Evolutionary conservation across 2,329 filamentous ascomycete genomes (phyloP), one percentile per base, ranked within the genome.

Genomic region (Pseudocercospora macadamiae): DNA sequence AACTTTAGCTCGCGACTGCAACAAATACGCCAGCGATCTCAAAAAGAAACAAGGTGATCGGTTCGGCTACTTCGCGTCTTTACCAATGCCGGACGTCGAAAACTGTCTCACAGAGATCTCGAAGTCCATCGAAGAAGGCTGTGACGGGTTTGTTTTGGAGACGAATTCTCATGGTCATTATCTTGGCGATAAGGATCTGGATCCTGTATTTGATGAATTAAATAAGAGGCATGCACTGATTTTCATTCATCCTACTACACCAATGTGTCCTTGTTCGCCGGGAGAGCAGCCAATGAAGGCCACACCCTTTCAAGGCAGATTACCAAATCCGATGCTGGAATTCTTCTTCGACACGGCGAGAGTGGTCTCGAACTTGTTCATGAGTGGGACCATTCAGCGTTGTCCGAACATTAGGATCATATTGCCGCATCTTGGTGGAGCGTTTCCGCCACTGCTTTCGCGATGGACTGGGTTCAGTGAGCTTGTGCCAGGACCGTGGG

Each of bases 171-270:
- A 82, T 47, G 82, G 82, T 4, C 64, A 76, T 10, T 85, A 85
- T 64, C 68, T 84, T 0, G 83, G 83, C 3, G 77, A 82, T 59
- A 59, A 70, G 0, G 64, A 61, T 1, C 74, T 85, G 25, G 76
- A 79, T 19, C 69, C 73, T 0, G 72, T 85, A 10, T 84, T 82
- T 61, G 73, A 77, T 1, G 78, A 76, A 32, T 67, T 86, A 23
- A 79, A 84, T 54, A 63, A 69, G 2, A 68, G 79, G 1, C 73
- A 78, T 3, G 79, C 79, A 0, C 78, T 75, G 1, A 73, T 84
- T 0, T 85, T 86, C 66, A 78, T 84, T 45, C 83, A 86, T 55
- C 82, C 82, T 0, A 84, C 81, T 0, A 80, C 73, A n/a, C 79
- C 79, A 0, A 79, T 75, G 57, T 77, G 76, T 2, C 70, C 68